phyloP scores from a whole-genome alignment of 495 filamentous ascomycete genomes.

The Lophiotrema nucula region DNA sequence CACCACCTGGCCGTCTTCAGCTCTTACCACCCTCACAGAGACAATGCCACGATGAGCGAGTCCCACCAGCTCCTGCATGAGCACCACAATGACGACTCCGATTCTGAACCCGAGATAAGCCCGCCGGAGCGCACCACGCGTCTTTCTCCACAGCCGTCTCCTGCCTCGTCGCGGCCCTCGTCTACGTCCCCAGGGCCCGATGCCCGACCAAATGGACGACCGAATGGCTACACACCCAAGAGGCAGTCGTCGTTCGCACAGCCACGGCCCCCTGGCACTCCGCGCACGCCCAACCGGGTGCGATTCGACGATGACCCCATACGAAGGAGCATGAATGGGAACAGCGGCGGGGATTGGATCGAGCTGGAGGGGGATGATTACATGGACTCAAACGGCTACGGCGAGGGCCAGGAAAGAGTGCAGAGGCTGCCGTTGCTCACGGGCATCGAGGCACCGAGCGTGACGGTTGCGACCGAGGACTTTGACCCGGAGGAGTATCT shows the following conservation, averaged over 20 bases:
- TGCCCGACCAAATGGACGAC: conserved; percentile 11
- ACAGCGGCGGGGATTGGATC: conserved; percentile 44
- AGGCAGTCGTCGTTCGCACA: conserved; percentile 45
- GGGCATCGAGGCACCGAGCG: conserved; percentile 80
- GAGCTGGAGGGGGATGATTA: conserved; percentile 63
- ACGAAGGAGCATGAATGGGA: conserved; percentile 43
- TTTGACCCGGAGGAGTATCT: conserved; percentile 61
- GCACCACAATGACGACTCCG: conserved; percentile 18
- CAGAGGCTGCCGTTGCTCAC: conserved; percentile 75
- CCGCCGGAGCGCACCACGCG: neutral
- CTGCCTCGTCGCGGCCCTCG: conserved; percentile 8
- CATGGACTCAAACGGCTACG: conserved; percentile 27
- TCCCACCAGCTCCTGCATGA: conserved; percentile 28
- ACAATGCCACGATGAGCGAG: conserved; percentile 34
- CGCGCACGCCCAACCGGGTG: conserved; percentile 80
- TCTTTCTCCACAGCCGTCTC: conserved; percentile 7
- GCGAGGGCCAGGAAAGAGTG: conserved; percentile 32
- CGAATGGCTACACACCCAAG: conserved; percentile 10
- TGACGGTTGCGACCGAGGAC: conserved; percentile 69
- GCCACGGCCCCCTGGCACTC: conserved; percentile 49
- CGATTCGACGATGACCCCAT: conserved; percentile 71
- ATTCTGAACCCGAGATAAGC: neutral
- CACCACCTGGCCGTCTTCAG: too few species aligned
- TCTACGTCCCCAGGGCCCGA: conserved; percentile 13
- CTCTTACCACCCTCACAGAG: neutral